These are phyloP conservation scores for Salicornia ramosissima DNA, from an alignment of 148 eudicot genomes.

Conservation along the genomic window DNA sequence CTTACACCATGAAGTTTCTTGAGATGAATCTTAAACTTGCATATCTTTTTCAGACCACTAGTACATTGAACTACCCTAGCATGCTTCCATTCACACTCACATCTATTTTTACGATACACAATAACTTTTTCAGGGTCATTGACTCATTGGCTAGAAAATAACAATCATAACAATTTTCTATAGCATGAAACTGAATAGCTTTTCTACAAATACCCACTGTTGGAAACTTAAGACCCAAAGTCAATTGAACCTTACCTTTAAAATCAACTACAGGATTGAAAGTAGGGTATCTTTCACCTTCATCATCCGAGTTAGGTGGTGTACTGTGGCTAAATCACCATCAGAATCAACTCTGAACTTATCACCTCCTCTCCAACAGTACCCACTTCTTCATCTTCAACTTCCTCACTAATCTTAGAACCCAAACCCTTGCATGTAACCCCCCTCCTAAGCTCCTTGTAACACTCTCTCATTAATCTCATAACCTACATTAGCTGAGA, in stretches of 20 bases:
- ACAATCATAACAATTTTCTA: neutral
- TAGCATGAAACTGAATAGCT: neutral
- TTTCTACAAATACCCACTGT: neutral
- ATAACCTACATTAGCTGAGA: no score
- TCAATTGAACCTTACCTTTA: neutral
- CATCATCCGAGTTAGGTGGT: neutral
- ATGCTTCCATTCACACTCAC: neutral
- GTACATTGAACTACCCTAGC: neutral
- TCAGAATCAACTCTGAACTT: neutral
- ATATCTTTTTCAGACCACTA: neutral
- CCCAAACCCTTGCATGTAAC: no score
- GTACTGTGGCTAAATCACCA: neutral
- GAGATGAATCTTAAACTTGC: neutral
- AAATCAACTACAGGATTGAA: neutral
- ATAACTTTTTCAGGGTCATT: neutral
- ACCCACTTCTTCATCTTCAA: neutral
- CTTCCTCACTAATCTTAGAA: no score
- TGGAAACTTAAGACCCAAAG: neutral
- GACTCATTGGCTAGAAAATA: neutral
- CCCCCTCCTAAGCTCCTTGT: no score
- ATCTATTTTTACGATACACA: neutral
- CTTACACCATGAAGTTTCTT: neutral
- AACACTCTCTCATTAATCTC: no score
- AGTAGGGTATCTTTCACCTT: neutral
- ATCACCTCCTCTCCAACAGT: neutral